Evolutionary conservation across 495 filamentous ascomycete genomes (phyloP).

Genomic region (Aspergillus cavernicola): DNA sequence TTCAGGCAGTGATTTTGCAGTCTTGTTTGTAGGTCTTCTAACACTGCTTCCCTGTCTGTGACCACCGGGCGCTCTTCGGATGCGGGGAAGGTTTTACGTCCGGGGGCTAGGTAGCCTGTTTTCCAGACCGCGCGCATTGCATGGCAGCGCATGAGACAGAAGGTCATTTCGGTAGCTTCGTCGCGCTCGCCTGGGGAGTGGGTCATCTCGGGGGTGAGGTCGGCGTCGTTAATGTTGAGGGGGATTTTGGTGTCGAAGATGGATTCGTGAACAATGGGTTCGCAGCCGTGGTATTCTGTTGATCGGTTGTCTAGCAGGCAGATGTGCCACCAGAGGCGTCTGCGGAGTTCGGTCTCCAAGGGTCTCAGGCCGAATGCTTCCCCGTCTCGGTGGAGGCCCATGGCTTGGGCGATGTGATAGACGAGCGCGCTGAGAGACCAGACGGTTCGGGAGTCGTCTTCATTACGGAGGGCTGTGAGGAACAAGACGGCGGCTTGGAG

Average conservation of each 20-base stretch:
- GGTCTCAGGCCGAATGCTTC: slow-evolving; percentile 33
- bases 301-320: slow-evolving; percentile 30
- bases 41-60: slow-evolving; percentile 33
- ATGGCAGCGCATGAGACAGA: slow-evolving; percentile 65
- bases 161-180: slow-evolving; percentile 73
- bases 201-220: slow-evolving; percentile 9
- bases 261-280: slow-evolving; percentile 19
- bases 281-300: slow-evolving; percentile 37
- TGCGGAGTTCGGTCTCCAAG: slow-evolving; percentile 40
- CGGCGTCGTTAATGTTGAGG: slow-evolving; percentile 28
- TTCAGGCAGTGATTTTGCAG: slow-evolving; percentile 39
- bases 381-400: slow-evolving; percentile 47
- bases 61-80: neutral
- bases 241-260: slow-evolving; percentile 26
- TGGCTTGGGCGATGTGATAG: slow-evolving; percentile 46
- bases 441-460: slow-evolving; percentile 40
- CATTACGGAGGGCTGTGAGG: slow-evolving; percentile 41
- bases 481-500: slow-evolving; percentile 28
- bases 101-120: slow-evolving; percentile 23
- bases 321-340: slow-evolving; percentile 44
- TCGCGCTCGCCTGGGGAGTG: slow-evolving; percentile 51
- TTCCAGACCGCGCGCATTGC: slow-evolving; percentile 21
- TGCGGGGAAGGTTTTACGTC: slow-evolving; percentile 5
- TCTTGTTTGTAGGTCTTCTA: slow-evolving; percentile 33
- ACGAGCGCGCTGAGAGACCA: slow-evolving; percentile 44